phyloP scores from a whole-genome alignment of 108 stramenopile species.

The Pseudonitzschia pungens region DNA sequence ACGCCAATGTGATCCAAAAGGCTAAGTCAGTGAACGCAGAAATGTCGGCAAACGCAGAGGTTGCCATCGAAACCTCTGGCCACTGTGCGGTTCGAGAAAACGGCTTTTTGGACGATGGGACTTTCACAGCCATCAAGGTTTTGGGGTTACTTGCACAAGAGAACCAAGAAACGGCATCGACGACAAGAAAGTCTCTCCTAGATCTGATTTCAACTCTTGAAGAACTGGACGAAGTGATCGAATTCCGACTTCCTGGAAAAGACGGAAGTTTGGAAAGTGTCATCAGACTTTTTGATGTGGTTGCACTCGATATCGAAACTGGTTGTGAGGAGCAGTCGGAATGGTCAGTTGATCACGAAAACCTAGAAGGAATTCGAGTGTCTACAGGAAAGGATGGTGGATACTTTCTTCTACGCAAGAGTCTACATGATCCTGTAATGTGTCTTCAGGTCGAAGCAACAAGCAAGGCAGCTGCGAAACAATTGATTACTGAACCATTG shows the following conservation, averaged over 20 bases:
- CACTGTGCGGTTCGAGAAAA: constrained; percentile 82
- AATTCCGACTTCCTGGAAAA: constrained; percentile 55
- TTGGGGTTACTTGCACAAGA: constrained; percentile 42
- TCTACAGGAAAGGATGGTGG: constrained; percentile 54
- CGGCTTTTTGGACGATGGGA: constrained; percentile 84
- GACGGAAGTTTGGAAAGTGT: constrained; percentile 70
- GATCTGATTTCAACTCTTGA: constrained; percentile 59
- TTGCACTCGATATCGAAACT: constrained; percentile 38
- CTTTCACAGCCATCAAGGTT: constrained; percentile 82
- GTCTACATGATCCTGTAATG: constrained; percentile 82
- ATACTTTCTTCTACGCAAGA: constrained; percentile 85
- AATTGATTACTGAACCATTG: constrained; percentile 48
- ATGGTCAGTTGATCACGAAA: constrained; percentile 73
- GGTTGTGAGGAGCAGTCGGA: constrained; percentile 28
- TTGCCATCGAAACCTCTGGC: constrained; percentile 88
- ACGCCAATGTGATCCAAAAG: constrained; percentile 84
- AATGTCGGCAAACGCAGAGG: constrained; percentile 59
- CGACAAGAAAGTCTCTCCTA: constrained; percentile 37
- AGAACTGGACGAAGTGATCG: constrained; percentile 64
- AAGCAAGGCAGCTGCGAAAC: constrained; percentile 39
- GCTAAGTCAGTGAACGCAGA: constrained; percentile 67
- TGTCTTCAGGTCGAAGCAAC: constrained; percentile 77
- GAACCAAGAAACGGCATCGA: constrained; percentile 1
- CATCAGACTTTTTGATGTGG: constrained; percentile 45
- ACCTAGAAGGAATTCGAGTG: constrained; percentile 79